A percentile compares a stretch with the other conserved stretches of the same genome.
phyloP scores from a whole-genome alignment of 2,329 filamentous ascomycete species.

The Penicillium rolfsii region DNA sequence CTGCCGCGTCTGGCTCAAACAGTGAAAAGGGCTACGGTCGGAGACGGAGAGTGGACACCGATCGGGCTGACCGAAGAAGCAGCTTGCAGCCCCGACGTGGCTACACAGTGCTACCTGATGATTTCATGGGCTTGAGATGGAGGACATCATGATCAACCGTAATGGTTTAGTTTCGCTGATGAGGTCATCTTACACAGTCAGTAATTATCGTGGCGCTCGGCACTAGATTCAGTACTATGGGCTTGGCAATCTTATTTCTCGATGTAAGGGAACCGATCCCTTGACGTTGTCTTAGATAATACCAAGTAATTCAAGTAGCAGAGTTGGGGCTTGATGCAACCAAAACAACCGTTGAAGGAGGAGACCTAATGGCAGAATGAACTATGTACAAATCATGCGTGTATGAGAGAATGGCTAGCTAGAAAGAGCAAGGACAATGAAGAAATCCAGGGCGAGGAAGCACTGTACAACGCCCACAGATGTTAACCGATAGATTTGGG shows the following conservation, averaged over 20 bases:
- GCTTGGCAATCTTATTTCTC: neutral
- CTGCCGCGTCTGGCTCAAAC: constrained; percentile 1
- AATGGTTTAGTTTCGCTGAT: constrained; percentile 1
- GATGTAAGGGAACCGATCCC: constrained; percentile 3
- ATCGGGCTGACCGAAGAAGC: constrained; percentile 8
- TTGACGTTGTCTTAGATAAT: neutral
- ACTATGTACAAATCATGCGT: constrained; percentile 24
- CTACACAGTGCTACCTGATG: neutral
- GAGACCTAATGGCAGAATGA: neutral
- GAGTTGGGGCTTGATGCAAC: neutral
- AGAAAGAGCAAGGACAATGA: neutral
- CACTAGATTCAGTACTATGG: constrained; percentile 2
- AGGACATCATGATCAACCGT: neutral
- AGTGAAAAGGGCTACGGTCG: neutral
- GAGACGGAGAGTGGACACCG: constrained; percentile 11
- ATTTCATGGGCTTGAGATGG: neutral
- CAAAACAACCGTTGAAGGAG: neutral
- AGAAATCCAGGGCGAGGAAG: constrained; percentile 3
- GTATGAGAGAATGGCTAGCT: constrained; percentile 9
- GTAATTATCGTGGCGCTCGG: neutral
- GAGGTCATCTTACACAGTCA: constrained; percentile 2
- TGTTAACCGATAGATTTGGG: neutral
- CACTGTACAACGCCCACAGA: constrained; percentile 11
- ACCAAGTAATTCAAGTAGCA: neutral
- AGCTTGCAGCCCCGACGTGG: neutral